These are phyloP conservation scores for Heterobasidion annosum DNA, from an alignment of 1,284 basidiomycete species.

Conservation along the genomic window DNA sequence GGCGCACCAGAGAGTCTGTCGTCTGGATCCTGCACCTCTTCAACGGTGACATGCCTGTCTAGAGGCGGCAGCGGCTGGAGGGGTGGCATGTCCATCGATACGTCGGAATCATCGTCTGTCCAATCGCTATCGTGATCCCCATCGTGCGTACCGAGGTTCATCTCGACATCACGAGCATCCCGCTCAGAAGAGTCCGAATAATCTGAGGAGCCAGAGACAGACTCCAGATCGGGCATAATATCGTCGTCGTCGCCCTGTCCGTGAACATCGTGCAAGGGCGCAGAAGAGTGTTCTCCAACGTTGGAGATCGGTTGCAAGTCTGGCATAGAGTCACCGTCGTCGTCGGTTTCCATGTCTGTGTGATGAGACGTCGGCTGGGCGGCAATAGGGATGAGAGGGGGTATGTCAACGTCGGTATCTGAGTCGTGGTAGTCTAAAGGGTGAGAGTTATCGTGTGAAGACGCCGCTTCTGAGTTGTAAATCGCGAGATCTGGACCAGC, in stretches of 20 bases:
- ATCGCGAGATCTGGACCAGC: too few species aligned
- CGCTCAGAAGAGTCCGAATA: constrained; percentile 11
- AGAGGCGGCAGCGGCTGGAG: neutral
- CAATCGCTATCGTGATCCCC: neutral
- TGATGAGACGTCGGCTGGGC: neutral
- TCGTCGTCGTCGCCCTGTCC: neutral
- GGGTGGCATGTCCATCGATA: neutral
- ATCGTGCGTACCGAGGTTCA: constrained; percentile 14
- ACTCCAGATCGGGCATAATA: constrained; percentile 33
- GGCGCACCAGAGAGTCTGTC: neutral
- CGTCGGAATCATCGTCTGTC: neutral
- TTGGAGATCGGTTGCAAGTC: neutral
- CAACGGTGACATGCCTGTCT: constrained; percentile 7
- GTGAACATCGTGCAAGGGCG: neutral
- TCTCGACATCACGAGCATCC: constrained; percentile 22
- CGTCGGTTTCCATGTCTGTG: neutral
- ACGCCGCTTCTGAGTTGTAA: neutral
- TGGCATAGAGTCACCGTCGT: neutral
- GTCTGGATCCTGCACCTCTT: constrained; percentile 7
- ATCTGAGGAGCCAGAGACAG: constrained; percentile 26
- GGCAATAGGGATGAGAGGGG: neutral
- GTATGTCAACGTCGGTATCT: neutral
- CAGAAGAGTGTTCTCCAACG: neutral
- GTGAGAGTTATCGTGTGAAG: neutral
- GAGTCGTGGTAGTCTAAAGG: neutral